Evolutionary conservation across 2,329 filamentous ascomycete genomes (phyloP).

Genomic region (Fonsecaea multimorphosa): DNA sequence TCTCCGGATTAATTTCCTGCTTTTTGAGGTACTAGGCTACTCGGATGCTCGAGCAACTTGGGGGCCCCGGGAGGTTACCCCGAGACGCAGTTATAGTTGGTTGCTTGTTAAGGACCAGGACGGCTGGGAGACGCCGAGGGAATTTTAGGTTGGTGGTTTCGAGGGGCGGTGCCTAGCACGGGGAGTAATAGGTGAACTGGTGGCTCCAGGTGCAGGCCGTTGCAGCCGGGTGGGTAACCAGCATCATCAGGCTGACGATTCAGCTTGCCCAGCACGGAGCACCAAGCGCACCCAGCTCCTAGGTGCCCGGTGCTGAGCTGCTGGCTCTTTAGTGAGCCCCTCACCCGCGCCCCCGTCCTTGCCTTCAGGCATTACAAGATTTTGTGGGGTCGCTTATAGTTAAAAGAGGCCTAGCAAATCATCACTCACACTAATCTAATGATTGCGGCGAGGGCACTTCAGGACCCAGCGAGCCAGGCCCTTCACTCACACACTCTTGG

Average conservation of each 20-base stretch:
- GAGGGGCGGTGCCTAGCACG: too few species aligned
- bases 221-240: neutral
- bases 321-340: neutral
- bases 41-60: too few species aligned
- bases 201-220: neutral
- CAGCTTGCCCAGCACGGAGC: neutral
- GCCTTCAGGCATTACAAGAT: slow-evolving; percentile 4
- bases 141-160: neutral
- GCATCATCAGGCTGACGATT: slow-evolving; percentile 6
- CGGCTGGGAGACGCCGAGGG: slow-evolving; percentile 17
- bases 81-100: neutral
- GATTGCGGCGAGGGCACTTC: neutral
- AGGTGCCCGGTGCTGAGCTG: neutral
- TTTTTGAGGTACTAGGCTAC: neutral
- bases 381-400: slow-evolving; percentile 21
- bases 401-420: slow-evolving; percentile 17
- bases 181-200: neutral
- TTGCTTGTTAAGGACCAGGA: neutral
- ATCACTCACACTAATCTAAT: slow-evolving; percentile 9
- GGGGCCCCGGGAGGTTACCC: neutral
- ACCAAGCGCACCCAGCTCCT: neutral
- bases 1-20: neutral
- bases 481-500: slow-evolving; percentile 6
- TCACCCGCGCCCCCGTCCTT: slow-evolving; percentile 9
- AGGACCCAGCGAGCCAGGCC: too few species aligned